These are phyloP conservation scores for Sarocladium strictum DNA, from an alignment of 2,329 filamentous ascomycete genomes.

Conservation along the genomic window DNA sequence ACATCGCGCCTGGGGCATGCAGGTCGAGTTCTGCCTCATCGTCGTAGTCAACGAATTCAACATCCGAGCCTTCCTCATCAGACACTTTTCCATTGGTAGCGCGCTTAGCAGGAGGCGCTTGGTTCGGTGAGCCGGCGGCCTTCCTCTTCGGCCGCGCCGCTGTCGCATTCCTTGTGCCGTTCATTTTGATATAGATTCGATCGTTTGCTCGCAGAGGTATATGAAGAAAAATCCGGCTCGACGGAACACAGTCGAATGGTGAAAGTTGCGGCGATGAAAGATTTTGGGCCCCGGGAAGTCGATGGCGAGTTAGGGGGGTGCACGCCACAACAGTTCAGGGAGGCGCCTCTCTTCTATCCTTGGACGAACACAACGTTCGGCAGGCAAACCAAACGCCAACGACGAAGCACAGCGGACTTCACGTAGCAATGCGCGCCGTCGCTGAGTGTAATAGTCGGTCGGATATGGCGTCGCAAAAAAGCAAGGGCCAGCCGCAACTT, in stretches of 20 bases:
- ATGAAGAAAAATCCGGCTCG: not conserved
- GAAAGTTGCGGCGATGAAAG: not conserved
- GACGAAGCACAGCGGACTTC: not conserved
- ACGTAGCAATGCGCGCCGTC: not conserved
- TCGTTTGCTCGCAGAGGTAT: not conserved
- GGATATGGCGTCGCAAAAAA: not conserved
- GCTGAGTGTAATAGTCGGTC: not conserved
- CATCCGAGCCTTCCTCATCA: conserved; percentile 43
- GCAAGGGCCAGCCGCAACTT: not conserved
- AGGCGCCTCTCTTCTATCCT: not conserved
- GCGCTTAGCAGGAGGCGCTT: conserved; percentile 28
- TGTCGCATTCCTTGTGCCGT: conserved; percentile 27
- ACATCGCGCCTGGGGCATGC: conserved; percentile 26
- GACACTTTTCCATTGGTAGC: conserved; percentile 42
- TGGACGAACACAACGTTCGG: not conserved
- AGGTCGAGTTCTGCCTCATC: conserved; percentile 35
- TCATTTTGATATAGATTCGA: conserved; percentile 30
- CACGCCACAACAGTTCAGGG: conserved; percentile 15
- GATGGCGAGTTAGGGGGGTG: conserved; percentile 12
- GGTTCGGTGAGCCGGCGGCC: conserved; percentile 36
- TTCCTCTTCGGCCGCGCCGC: conserved; percentile 47
- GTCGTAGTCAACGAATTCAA: conserved; percentile 28
- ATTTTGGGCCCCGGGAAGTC: not conserved
- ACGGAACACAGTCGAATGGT: not conserved
- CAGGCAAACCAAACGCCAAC: not conserved